A percentile compares a stretch with the other conserved stretches of the same genome.
Evolutionary conservation across 2,329 filamentous ascomycete species (phyloP).

Genomic region (Fusarium oxysporum): DNA sequence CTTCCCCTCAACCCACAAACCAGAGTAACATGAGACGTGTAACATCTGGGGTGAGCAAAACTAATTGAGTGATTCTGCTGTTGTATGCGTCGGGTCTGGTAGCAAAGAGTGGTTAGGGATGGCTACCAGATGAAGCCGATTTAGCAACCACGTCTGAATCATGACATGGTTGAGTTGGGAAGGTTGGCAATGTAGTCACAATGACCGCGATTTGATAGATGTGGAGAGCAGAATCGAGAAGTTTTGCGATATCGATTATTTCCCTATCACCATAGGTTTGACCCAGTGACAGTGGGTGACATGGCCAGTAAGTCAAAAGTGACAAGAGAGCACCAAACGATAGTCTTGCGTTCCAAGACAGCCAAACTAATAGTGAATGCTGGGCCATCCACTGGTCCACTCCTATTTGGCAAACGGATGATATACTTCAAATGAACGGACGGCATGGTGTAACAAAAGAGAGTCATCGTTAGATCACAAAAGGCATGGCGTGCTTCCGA

Average conservation of each 20-base stretch:
- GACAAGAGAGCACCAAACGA: background rate
- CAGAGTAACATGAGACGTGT: background rate
- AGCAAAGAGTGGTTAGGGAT: background rate
- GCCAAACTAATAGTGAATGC: background rate
- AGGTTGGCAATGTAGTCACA: background rate
- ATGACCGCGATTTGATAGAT: background rate
- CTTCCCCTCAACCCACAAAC: background rate
- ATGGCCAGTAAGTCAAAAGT: too few relatives aligned
- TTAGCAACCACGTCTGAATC: background rate
- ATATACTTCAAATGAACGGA: background rate
- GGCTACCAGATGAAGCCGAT: background rate
- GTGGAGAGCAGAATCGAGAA: background rate
- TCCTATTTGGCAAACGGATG: background rate
- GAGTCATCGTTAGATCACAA: background rate
- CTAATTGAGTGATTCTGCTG: background rate
- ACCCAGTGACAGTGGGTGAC: background rate
- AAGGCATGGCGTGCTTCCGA: background rate
- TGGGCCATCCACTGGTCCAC: background rate
- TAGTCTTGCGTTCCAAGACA: background rate
- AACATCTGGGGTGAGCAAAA: background rate
- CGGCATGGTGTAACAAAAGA: background rate
- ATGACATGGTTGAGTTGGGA: background rate
- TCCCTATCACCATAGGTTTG: background rate
- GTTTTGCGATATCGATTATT: background rate
- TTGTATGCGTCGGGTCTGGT: background rate